These are phyloP conservation scores for Pseudovirgaria hyperparasitica DNA, from an alignment of 2,329 filamentous ascomycete genomes.

Conservation along the genomic window DNA sequence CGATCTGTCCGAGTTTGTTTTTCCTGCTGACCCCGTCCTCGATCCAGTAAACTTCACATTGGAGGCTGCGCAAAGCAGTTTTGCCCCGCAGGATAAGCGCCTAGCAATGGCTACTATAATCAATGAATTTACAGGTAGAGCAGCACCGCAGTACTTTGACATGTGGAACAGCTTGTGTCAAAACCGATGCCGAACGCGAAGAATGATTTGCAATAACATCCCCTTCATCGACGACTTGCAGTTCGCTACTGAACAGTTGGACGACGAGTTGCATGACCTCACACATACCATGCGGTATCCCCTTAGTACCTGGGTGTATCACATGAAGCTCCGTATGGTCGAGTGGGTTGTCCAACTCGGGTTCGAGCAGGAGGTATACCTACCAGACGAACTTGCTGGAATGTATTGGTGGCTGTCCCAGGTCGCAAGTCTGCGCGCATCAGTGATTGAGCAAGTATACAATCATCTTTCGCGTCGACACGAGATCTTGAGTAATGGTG, in stretches of 20 bases:
- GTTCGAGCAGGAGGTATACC: conserved; percentile 86
- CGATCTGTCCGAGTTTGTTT: conserved; percentile 64
- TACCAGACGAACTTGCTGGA: conserved; percentile 66
- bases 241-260: conserved; percentile 60
- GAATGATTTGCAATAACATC: conserved; percentile 75
- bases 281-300: conserved; percentile 53
- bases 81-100: conserved; percentile 54
- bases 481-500: too few species aligned
- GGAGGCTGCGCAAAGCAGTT: conserved; percentile 36
- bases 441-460: too few species aligned
- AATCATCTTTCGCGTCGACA: too few species aligned
- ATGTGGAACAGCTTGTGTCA: conserved; percentile 75
- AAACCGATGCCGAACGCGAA: conserved; percentile 78
- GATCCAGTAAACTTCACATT: conserved; percentile 64
- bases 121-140: conserved; percentile 50
- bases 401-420: conserved; percentile 61
- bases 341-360: conserved; percentile 81
- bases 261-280: conserved; percentile 50
- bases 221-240: conserved; percentile 76
- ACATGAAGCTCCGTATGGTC: conserved; percentile 82
- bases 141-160: conserved; percentile 62
- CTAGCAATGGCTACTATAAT: conserved; percentile 62
- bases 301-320: conserved; percentile 77
- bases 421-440: conserved; percentile 12
- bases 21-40: conserved; percentile 59